Evolutionary conservation across 1,284 basidiomycete genomes (phyloP), one percentile per base, ranked within the genome.

Genomic region (Melampsora occidentalis): DNA sequence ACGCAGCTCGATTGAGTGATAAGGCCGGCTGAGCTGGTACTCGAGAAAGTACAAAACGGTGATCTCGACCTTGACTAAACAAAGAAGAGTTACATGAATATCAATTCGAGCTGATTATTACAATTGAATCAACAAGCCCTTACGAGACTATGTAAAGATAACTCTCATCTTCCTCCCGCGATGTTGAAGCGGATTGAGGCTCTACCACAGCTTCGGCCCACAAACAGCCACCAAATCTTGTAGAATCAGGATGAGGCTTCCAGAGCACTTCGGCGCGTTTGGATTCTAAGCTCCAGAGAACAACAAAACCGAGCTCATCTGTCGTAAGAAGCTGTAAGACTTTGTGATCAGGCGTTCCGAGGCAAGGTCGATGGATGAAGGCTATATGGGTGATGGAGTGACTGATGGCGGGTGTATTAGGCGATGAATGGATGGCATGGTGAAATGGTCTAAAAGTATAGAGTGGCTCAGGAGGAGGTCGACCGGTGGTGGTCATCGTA

Each of bases 11-110:
- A 28, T 51, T 67, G 71, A 73, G 63, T 16, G 71, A 22, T 33
- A 49, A 12, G 14, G 66, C 33, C 5, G 66, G 22, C 48, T 22
- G 33, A 25, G 71, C 39, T n/a, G 46, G 63, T 57, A 62, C 33
- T 5, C 53, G 63, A 14, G 14, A 53, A 48, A 73, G 64, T 22
- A 39, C 33, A 35, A 73, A 46, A 39, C 51, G 62, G 14, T 73
- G 71, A 12, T 73, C 71, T 57, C 71, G 48, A 53, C 71, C 71
- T 51, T 73, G 71, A 25, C 71, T 73, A 28, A 5, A 20, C 9
- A 6, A 16, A 4, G 28, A 65, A 35, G 63, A 33, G 25, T 10
- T 10, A 2, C 33, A 22, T 20, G 63, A 35, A n/a, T 6, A n/a
- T 14, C 3, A 9, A 65, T 12, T 14, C 5, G 22, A 65, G 18